These are phyloP conservation scores for Rhynchospora tenuis DNA, from an alignment of 176 grass and related monocot genomes.

Conservation along the genomic window DNA sequence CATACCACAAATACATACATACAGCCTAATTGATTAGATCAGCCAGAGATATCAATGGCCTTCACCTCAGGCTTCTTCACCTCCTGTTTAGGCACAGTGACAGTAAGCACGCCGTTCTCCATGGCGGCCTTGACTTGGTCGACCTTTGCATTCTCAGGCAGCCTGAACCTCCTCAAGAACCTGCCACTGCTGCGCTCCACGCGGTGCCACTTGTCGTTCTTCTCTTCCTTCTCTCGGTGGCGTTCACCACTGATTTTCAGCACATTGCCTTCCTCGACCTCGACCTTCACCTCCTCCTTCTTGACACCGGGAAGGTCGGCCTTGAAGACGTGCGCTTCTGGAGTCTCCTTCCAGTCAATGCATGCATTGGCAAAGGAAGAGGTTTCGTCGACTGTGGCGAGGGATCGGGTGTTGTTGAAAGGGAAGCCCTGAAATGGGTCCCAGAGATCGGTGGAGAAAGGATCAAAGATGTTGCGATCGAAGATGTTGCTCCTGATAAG, in stretches of 20 bases:
- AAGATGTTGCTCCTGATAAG: slow-evolving; percentile 31
- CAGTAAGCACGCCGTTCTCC: slow-evolving; percentile 46
- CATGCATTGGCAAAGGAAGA: slow-evolving; percentile 27
- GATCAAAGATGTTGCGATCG: slow-evolving; percentile 33
- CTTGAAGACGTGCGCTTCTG: slow-evolving; percentile 49
- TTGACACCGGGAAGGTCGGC: slow-evolving; percentile 44
- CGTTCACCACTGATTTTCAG: slow-evolving; percentile 11
- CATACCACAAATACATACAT: too few relatives aligned
- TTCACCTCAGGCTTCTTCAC: slow-evolving; percentile 36
- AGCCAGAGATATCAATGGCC: slow-evolving; percentile 45
- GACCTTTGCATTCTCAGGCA: slow-evolving; percentile 34
- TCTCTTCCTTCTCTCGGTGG: slow-evolving; percentile 30
- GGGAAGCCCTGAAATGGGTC: slow-evolving; percentile 23
- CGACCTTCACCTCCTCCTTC: slow-evolving; percentile 52
- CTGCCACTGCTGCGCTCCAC: slow-evolving; percentile 49
- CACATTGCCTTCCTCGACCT: slow-evolving; percentile 35
- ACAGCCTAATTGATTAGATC: not conserved
- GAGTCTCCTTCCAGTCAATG: slow-evolving; percentile 59
- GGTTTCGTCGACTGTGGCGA: slow-evolving; percentile 8
- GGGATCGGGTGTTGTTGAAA: not conserved
- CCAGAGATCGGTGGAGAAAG: slow-evolving; percentile 24
- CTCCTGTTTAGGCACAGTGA: slow-evolving; percentile 39
- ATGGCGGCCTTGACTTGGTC: slow-evolving; percentile 34
- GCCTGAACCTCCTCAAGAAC: slow-evolving; percentile 31
- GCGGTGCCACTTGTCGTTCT: slow-evolving; percentile 46